Conservation (phyloP, 257 asterid species). For the Solanum paucissectum region DNA sequence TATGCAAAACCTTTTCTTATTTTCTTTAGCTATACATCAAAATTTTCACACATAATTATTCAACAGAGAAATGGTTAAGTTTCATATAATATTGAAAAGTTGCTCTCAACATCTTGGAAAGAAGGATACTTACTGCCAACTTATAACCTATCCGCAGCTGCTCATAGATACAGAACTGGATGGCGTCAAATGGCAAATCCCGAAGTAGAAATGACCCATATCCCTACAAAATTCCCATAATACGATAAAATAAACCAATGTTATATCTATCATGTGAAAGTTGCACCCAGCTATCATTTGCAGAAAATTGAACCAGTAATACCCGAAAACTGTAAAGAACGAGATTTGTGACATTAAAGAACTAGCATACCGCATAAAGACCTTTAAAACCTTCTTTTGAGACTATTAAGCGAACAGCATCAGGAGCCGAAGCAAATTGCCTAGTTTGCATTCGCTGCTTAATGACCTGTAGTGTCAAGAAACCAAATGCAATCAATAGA, state of each 20-base stretch:
- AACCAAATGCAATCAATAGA: neutral
- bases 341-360: neutral
- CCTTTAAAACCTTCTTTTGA: slow-evolving; percentile 85
- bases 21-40: neutral
- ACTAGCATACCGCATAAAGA: slow-evolving; percentile 70
- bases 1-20: neutral
- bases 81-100: neutral
- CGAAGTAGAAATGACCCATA: slow-evolving; percentile 76
- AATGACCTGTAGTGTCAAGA: slow-evolving; percentile 61
- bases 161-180: slow-evolving; percentile 83
- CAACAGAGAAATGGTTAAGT: neutral
- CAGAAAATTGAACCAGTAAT: neutral
- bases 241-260: neutral
- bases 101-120: neutral
- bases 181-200: slow-evolving; percentile 76
- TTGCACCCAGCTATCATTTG: neutral
- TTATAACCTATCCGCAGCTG: slow-evolving; percentile 91
- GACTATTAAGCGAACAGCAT: slow-evolving; percentile 74
- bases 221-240: slow-evolving; percentile 34
- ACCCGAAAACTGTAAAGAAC: neutral
- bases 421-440: slow-evolving; percentile 87
- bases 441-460: slow-evolving; percentile 95
- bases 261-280: neutral
- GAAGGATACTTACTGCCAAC: slow-evolving; percentile 54
- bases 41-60: neutral